phyloP scores from a whole-genome alignment of 1,284 basidiomycete genomes.

The Microbotryomycetes sp. region DNA sequence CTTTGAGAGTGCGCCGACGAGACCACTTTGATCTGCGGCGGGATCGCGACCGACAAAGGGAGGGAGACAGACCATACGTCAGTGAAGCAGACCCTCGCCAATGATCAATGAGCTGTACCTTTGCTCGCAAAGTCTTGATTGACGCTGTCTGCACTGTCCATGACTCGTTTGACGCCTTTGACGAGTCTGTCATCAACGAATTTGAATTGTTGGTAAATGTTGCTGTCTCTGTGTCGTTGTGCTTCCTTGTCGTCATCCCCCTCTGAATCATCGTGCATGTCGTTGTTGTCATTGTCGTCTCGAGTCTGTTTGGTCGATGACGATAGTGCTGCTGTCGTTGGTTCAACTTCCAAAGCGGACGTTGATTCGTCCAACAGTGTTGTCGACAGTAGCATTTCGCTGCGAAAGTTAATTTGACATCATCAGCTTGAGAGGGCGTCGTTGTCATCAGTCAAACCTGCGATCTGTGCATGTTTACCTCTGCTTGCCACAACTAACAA shows the following conservation, averaged over 20 bases:
- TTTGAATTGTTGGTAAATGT: constrained; percentile 73
- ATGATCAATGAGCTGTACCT: neutral
- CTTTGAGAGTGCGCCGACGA: constrained; percentile 82
- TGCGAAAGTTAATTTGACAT: too few relatives aligned
- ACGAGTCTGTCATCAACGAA: constrained; percentile 57
- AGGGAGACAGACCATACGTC: neutral
- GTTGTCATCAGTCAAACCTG: too few relatives aligned
- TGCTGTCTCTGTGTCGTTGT: constrained; percentile 52
- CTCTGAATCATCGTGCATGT: constrained; percentile 5
- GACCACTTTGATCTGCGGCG: constrained; percentile 54
- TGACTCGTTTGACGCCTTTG: constrained; percentile 56
- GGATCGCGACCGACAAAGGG: constrained; percentile 1
- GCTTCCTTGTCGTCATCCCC: constrained; percentile 42
- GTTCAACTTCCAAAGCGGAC: neutral
- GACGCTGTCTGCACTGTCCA: constrained; percentile 55
- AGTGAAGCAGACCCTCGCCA: neutral
- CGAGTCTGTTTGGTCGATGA: neutral
- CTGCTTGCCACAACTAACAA: constrained; percentile 48
- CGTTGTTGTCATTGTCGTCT: constrained; percentile 14
- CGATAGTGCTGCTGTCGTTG: neutral
- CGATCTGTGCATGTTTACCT: too few relatives aligned
- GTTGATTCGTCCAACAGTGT: neutral
- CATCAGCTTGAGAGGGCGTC: too few relatives aligned
- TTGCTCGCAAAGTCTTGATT: constrained; percentile 44
- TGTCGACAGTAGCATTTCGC: neutral